phyloP scores from a whole-genome alignment of 371 early-diverging fungal species.

The Circinella minor region DNA sequence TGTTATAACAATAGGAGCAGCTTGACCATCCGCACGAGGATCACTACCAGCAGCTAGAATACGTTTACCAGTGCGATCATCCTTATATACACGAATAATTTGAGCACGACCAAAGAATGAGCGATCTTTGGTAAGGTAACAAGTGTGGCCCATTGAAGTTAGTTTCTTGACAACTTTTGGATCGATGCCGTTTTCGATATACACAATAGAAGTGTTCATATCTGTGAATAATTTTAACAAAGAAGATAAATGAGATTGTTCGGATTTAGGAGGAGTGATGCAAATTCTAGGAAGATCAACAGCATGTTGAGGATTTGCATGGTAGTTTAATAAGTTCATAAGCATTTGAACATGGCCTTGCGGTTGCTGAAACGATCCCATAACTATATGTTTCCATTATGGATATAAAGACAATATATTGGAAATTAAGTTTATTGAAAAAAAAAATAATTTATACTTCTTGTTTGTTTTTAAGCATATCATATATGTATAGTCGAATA shows the following conservation, averaged over 20 bases:
- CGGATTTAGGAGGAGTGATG: conserved; percentile 37
- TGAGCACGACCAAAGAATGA: conserved; percentile 79
- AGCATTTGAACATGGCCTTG: conserved; percentile 87
- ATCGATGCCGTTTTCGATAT: conserved; percentile 67
- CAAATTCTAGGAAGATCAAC: conserved; percentile 78
- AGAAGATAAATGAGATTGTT: too few species aligned
- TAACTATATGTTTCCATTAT: conserved; percentile 25
- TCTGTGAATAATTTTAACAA: conserved; percentile 20
- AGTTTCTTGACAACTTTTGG: conserved; percentile 47
- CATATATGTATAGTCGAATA: too few species aligned
- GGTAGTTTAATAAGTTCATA: conserved; percentile 65
- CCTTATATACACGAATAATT: conserved; percentile 46
- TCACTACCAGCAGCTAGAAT: conserved; percentile 72
- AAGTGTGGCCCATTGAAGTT: conserved; percentile 62
- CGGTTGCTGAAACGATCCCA: conserved; percentile 76
- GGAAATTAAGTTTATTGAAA: too few species aligned
- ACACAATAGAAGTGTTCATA: conserved; percentile 47
- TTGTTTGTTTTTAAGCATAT: too few species aligned
- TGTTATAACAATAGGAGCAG: conserved; percentile 10
- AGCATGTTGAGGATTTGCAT: conserved; percentile 68
- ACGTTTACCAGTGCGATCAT: conserved; percentile 46
- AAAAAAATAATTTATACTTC: neutral
- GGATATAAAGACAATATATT: too few species aligned
- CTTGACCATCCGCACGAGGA: conserved; percentile 73
- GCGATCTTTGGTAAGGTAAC: conserved; percentile 40